Conservation (phyloP, 306 rosid species). For the Cercis canadensis region DNA sequence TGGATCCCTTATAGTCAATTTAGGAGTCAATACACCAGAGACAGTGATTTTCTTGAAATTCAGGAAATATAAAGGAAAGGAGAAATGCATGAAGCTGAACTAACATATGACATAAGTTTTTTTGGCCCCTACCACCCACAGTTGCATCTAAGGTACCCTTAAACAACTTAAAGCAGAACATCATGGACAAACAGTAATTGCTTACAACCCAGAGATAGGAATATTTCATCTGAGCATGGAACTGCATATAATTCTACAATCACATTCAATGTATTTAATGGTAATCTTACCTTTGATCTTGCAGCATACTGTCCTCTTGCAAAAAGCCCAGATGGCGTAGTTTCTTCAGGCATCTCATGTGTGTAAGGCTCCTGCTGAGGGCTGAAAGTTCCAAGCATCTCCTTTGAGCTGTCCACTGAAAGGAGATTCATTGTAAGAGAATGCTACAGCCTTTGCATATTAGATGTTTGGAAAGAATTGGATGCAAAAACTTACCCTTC, state of each 20-base stretch:
- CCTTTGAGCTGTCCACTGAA: slow-evolving; percentile 84
- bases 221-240: neutral
- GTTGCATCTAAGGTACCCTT: no score
- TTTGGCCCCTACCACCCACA: no score
- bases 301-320: slow-evolving; percentile 93
- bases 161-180: no score
- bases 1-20: neutral
- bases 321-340: slow-evolving; percentile 86
- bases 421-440: slow-evolving; percentile 17
- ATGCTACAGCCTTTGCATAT: slow-evolving; percentile 8
- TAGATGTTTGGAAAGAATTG: neutral
- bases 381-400: slow-evolving; percentile 94
- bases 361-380: slow-evolving; percentile 85
- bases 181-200: no score
- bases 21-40: neutral
- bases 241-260: neutral
- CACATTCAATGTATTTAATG: neutral
- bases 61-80: neutral
- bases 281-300: slow-evolving; percentile 62
- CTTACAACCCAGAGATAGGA: neutral
- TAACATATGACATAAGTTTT: neutral
- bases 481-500: slow-evolving; percentile 57
- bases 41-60: neutral
- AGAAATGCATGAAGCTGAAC: neutral
- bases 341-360: slow-evolving; percentile 83